Base-by-base conservation (phyloP, 2,329 filamentous ascomycete genomes). In the Aspergillus sp. region DNA sequence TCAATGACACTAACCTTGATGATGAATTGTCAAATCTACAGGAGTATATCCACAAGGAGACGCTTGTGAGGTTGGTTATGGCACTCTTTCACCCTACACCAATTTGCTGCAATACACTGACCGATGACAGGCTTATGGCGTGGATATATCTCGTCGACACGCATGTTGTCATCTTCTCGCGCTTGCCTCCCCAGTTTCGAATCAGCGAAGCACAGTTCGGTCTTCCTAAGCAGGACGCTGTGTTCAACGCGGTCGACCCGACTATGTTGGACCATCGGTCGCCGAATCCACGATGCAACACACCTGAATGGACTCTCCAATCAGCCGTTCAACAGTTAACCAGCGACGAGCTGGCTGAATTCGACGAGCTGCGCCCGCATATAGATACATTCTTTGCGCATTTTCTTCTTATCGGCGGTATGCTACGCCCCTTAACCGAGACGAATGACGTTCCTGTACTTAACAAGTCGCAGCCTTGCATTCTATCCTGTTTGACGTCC, bases 141-240 rank as follows among this genome's bases (percentile, higher is more conserved):
- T 49, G 46, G 46, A 40, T 30, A 17, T 49, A 42, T 30, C 46
- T 49, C 4, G 9, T 49, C 30, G 46, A 49, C 36, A 10, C 19
- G 9, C 22, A 49, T 24, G 13, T 3, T 32, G 46, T 49, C 3
- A 32, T 49, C 14, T 49, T 42, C 24, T 42, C 22, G 10, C 46
- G 24, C 14, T 42, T 26, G 19, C 35, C 46, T 32, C 46, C 46
- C 9, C 46, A 49, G 4, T 49, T 49, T 13, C 24, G 26, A 9
- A 49, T 49, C 19, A 7, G 11, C 24, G 46, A 49, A 19, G 46
- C 46, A 14, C 10, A 42, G 10, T 49, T 49, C 16, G 36, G 46
- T 17, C 46, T 49, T 32, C 46, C 46, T 16, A 16, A 30, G 17
- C 13, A 49, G 14, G 36, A 42, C 14, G 2, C 36, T 3, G 6